These are phyloP conservation scores for Triticum timopheevii DNA, from an alignment of 176 grass and related monocot genomes.

Conservation along the genomic window DNA sequence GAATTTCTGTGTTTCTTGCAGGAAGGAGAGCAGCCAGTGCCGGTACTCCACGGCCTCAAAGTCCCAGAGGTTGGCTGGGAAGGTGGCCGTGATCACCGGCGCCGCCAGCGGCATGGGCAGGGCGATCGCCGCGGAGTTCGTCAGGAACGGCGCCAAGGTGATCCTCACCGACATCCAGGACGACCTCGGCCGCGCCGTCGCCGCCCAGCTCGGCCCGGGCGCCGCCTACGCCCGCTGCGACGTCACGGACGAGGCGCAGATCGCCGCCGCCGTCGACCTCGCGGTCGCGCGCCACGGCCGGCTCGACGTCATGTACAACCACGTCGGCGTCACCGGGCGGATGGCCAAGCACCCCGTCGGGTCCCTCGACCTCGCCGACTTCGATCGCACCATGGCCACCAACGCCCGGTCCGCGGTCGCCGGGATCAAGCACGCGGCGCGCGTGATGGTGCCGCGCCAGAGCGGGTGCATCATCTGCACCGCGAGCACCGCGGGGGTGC, in stretches of 20 bases:
- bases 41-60: not conserved
- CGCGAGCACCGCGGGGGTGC: constrained; percentile 17
- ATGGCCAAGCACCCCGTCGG: constrained; percentile 4
- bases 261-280: constrained; percentile 54
- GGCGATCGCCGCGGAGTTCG: too few species aligned
- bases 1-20: too few species aligned
- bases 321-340: constrained; percentile 34
- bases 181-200: too few species aligned
- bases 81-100: constrained; percentile 72
- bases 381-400: constrained; percentile 50
- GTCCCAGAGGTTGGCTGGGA: constrained; percentile 43
- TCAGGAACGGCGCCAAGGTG: too few species aligned
- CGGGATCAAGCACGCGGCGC: constrained; percentile 63
- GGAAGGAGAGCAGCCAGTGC: not conserved
- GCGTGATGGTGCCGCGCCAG: constrained; percentile 51
- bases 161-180: too few species aligned
- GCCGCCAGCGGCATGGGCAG: constrained; percentile 41
- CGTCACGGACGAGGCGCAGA: constrained; percentile 43
- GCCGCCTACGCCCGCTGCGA: not conserved
- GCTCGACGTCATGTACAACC: constrained; percentile 66
- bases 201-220: too few species aligned
- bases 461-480: constrained; percentile 61
- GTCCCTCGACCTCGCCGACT: constrained; percentile 45
- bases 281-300: constrained; percentile 45
- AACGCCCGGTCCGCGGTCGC: constrained; percentile 48